phyloP scores from a whole-genome alignment of 768 basidiomycete species.

The Fistulinella prunicolor region DNA sequence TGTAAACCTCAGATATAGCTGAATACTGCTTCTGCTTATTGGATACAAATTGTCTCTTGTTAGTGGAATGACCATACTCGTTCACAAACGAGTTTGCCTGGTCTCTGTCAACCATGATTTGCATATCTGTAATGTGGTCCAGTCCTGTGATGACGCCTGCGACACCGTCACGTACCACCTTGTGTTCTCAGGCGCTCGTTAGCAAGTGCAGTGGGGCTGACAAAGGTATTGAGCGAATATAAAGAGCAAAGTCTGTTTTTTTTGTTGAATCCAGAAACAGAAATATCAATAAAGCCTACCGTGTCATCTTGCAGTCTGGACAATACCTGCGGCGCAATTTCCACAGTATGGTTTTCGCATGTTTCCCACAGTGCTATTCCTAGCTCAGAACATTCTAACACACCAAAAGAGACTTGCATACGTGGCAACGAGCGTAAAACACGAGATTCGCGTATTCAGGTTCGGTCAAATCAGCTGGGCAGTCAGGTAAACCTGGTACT shows the following conservation, averaged over 20 bases:
- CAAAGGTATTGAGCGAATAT: neutral
- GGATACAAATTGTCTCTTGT: neutral
- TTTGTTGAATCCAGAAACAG: neutral
- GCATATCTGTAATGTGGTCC: too few relatives aligned
- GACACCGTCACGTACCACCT: too few relatives aligned
- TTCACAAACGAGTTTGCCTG: neutral
- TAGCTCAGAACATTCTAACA: neutral
- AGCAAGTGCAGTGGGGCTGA: fast-evolving
- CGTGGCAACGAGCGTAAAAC: slow-evolving; percentile 23
- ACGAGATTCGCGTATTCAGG: slow-evolving; percentile 42
- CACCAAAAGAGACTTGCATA: neutral
- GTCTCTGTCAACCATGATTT: slow-evolving; percentile 1
- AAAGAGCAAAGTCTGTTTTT: neutral
- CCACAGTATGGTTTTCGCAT: neutral
- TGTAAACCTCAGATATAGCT: too few relatives aligned
- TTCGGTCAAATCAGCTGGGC: slow-evolving; percentile 43
- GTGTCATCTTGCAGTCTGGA: neutral
- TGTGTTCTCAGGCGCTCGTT: too few relatives aligned
- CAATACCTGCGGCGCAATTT: slow-evolving; percentile 1
- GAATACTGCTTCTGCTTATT: neutral
- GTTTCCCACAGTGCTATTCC: slow-evolving; percentile 1
- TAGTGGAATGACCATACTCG: neutral
- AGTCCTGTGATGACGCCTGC: too few relatives aligned
- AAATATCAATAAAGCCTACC: neutral
- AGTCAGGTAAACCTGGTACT: slow-evolving; percentile 37